Conservation (phyloP, 306 rosid genomes). For the Malus sieversii region DNA sequence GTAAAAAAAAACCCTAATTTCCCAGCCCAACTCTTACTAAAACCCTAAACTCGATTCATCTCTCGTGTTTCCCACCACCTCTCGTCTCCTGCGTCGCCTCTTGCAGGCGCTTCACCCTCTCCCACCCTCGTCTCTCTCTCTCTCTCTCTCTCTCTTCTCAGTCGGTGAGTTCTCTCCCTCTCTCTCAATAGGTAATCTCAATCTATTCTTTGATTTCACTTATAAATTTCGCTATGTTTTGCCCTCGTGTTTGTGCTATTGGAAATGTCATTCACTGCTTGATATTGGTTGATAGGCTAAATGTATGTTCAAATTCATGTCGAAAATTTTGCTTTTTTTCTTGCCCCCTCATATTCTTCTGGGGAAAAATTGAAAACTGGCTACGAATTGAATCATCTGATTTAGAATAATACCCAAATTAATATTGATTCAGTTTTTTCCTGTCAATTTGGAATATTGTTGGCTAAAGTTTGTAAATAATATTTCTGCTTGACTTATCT, state of each 20-base stretch:
- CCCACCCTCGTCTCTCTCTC: neutral
- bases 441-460: neutral
- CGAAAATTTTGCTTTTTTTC: neutral
- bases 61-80: neutral
- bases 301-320: neutral
- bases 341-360: neutral
- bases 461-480: too few relatives aligned
- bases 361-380: neutral
- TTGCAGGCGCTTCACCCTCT: neutral
- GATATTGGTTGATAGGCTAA: neutral
- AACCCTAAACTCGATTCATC: neutral
- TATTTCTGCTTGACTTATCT: neutral
- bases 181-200: neutral
- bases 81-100: neutral
- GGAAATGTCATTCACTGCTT: neutral
- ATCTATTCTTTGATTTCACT: neutral
- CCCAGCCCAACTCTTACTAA: neutral
- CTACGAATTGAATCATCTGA: neutral
- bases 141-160: neutral
- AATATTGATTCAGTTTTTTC: neutral
- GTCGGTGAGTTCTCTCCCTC: neutral
- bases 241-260: neutral
- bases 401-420: neutral
- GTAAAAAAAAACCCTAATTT: neutral
- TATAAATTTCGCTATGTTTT: neutral